phyloP scores from a whole-genome alignment of 1,139 yeast species.

The Groenewaldozyma auringiensis region DNA sequence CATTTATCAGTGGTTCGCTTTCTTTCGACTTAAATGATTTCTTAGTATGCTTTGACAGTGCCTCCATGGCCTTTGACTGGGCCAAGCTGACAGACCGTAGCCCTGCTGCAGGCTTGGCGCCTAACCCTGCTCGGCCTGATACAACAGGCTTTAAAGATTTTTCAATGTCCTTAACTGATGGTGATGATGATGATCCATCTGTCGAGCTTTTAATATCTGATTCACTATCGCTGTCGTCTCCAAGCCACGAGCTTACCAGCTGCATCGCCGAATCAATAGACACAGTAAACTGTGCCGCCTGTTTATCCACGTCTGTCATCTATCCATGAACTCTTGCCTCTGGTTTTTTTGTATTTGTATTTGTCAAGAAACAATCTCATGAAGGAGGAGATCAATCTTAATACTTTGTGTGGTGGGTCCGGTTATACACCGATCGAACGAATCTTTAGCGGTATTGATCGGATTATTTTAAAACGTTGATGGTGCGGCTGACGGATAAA shows the following conservation, averaged over 20 bases:
- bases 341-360: too few species aligned
- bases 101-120: background rate
- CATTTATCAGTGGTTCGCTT: background rate
- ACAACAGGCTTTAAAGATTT: background rate
- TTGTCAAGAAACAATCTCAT: too few species aligned
- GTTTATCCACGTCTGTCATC: conserved; percentile 19
- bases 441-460: background rate
- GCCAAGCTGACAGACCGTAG: background rate
- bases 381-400: too few species aligned
- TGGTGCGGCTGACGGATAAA: conserved; percentile 3
- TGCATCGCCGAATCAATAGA: conserved; percentile 21
- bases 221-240: conserved; percentile 11
- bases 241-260: conserved; percentile 26
- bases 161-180: conserved; percentile 10
- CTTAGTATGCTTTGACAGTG: background rate
- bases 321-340: too few species aligned
- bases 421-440: too few species aligned
- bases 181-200: background rate
- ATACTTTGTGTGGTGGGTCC: too few species aligned
- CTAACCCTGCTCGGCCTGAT: background rate
- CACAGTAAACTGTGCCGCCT: conserved; percentile 26
- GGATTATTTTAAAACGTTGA: background rate
- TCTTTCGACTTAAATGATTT: background rate
- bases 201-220: background rate
- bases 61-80: conserved; percentile 1